Evolutionary conservation across 768 basidiomycete genomes (phyloP).

Genomic region (Pholiota molesta): DNA sequence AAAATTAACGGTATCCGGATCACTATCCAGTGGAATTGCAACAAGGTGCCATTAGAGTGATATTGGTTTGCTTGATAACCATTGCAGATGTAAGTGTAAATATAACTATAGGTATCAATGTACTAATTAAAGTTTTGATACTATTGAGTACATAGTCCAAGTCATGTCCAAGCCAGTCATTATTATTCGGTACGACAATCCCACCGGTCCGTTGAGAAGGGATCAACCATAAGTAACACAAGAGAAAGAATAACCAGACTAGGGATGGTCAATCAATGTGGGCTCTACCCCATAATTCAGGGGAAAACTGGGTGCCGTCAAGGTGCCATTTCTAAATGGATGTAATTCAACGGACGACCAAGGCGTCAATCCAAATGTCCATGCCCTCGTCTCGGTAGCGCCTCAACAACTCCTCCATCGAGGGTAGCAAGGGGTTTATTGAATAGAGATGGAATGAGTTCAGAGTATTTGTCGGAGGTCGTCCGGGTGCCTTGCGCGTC

Average conservation of each 20-base stretch:
- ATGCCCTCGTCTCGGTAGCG: slow-evolving; percentile 30
- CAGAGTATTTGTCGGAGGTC: slow-evolving; percentile 15
- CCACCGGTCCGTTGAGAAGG: background rate
- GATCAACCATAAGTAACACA: background rate
- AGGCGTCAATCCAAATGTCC: slow-evolving; percentile 27
- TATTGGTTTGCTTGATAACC: too few species aligned
- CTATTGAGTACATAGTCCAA: too few species aligned
- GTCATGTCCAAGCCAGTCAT: background rate
- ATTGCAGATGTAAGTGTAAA: background rate
- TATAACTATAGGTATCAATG: background rate
- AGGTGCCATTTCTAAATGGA: background rate
- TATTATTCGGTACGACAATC: background rate
- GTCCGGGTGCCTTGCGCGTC: background rate
- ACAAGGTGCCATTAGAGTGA: too few species aligned
- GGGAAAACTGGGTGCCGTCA: background rate
- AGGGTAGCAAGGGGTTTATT: slow-evolving; percentile 27
- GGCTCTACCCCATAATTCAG: background rate
- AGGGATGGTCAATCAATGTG: background rate
- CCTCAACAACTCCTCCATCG: slow-evolving; percentile 21
- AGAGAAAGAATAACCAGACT: background rate
- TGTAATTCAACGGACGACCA: slow-evolving; percentile 22
- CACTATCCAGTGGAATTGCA: background rate
- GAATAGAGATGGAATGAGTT: slow-evolving; percentile 32
- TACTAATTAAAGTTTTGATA: background rate
- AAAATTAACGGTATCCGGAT: too few species aligned